Evolutionary conservation across 495 filamentous ascomycete species (phyloP).

Genomic region (Xylaria venustula): DNA sequence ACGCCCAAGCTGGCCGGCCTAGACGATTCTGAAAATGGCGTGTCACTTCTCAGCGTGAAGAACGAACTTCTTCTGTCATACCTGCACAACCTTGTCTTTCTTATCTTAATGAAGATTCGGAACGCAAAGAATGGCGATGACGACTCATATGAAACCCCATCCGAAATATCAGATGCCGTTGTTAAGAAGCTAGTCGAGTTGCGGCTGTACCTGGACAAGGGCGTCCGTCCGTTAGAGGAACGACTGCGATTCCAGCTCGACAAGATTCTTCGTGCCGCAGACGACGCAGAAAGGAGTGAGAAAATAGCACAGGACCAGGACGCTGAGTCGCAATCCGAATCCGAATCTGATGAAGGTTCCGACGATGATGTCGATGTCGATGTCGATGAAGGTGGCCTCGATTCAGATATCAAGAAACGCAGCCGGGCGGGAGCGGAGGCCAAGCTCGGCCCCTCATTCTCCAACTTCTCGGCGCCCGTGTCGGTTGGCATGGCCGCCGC

Average conservation of each 20-base stretch:
- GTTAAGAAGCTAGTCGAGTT: constrained; percentile 83
- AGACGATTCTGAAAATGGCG: constrained; percentile 72
- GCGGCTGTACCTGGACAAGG: constrained; percentile 84
- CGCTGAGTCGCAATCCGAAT: constrained; percentile 31
- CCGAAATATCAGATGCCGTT: constrained; percentile 44
- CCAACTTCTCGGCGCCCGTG: constrained; percentile 43
- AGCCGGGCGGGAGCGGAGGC: constrained; percentile 64
- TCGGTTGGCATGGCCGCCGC: constrained; percentile 36
- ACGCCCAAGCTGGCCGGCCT: constrained; percentile 58
- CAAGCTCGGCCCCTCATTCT: constrained; percentile 60
- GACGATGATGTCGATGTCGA: constrained; percentile 28
- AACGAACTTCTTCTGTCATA: constrained; percentile 95
- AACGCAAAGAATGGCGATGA: constrained; percentile 42
- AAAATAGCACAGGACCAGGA: constrained; percentile 31
- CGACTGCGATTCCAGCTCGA: constrained; percentile 85
- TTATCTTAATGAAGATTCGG: constrained; percentile 79
- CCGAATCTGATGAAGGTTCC: constrained; percentile 38
- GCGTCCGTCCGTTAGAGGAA: constrained; percentile 82
- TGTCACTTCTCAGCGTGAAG: constrained; percentile 91
- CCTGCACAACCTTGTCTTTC: constrained; percentile 87
- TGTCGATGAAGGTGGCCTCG: constrained; percentile 39
- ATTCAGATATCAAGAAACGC: constrained; percentile 26
- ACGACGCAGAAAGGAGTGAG: constrained; percentile 59
- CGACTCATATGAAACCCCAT: constrained; percentile 15
- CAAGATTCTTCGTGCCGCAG: constrained; percentile 82